phyloP scores from a whole-genome alignment of 495 filamentous ascomycete species.

The Penicillium paradoxum region DNA sequence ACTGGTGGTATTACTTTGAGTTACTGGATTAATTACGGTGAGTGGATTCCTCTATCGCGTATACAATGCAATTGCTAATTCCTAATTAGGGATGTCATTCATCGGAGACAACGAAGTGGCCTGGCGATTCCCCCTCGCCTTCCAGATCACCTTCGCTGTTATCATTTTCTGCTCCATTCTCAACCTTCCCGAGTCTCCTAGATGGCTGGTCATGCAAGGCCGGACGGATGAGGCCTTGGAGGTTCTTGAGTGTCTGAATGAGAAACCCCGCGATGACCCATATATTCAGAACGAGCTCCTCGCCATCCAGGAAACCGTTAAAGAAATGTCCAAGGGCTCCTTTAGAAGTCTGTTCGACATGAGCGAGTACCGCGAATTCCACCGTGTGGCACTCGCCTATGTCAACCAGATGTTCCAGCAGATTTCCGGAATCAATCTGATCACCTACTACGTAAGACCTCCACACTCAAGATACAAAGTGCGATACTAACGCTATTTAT shows the following conservation, averaged over 20 bases:
- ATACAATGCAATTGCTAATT: too few species aligned
- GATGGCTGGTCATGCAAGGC: slow-evolving; percentile 67
- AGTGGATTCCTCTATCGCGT: too few species aligned
- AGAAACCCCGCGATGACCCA: slow-evolving; percentile 39
- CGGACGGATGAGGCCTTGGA: slow-evolving; percentile 56
- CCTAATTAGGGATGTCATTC: slow-evolving; percentile 47
- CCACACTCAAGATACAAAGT: slow-evolving; percentile 23
- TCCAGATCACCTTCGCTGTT: slow-evolving; percentile 61
- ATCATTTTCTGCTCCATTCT: slow-evolving; percentile 54
- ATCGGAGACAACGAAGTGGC: slow-evolving; percentile 49
- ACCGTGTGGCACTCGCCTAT: slow-evolving; percentile 57
- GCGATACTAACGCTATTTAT: slow-evolving; percentile 32
- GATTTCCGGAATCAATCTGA: slow-evolving; percentile 65
- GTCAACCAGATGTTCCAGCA: slow-evolving; percentile 53
- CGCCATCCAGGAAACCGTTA: slow-evolving; percentile 58
- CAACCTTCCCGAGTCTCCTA: slow-evolving; percentile 62
- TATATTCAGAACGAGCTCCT: slow-evolving; percentile 51
- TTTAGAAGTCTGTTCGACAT: slow-evolving; percentile 51
- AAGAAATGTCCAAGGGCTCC: slow-evolving; percentile 56
- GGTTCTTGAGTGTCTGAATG: slow-evolving; percentile 51
- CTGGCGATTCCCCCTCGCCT: slow-evolving; percentile 72
- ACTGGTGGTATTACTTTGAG: slow-evolving; percentile 61
- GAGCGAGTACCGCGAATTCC: slow-evolving; percentile 56
- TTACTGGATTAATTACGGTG: slow-evolving; percentile 69
- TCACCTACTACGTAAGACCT: slow-evolving; percentile 59